Evolutionary conservation across 2,329 filamentous ascomycete species (phyloP), one percentile per base, ranked within the genome.

Genomic region (Cladosporium oxysporum): DNA sequence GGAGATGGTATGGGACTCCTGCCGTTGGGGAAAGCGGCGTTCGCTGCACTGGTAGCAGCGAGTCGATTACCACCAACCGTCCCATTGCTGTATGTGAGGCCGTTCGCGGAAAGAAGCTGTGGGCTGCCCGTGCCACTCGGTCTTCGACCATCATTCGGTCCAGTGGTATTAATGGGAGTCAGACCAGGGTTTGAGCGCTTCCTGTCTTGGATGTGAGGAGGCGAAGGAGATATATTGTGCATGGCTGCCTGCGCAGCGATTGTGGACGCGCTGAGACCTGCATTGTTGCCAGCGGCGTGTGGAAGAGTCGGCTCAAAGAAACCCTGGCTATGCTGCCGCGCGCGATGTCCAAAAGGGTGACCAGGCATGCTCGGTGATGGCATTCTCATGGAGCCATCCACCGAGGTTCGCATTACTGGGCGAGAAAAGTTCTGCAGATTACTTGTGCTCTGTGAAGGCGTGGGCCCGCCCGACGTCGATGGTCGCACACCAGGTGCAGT

Each of bases 201-300:
- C 23, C 91, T 83, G 66, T 77, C 76, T 12, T 69, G 65, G 47
- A 65, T 64, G 41, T 66, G 68, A 11, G 65, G 55, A 10, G 69
- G 60, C 11, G 74, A 72, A 11, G 75, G 74, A 37, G 74, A 76
- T 5, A 74, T 66, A 23, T 75, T 73, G 80, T 91, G 88, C 73
- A 90, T 88, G 64, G 91, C 91, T 11, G 91, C 88, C 78, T 93
- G 91, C 21, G 91, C 91, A 47, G 91, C 91, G 69, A 93, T 92
- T 76, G 92, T 89, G 77, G 90, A 92, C n/a, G 90, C 87, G 79
- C 79, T 78, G 77, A 88, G 73, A 37, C 79, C 73, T 77, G 75
- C 67, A 35, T 61, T 69, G 28, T 72, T 73, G 11, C 72, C 67
- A 29, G 69, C 72, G n/a, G 75, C 69, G 65, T 76, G 74, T 26